These are phyloP conservation scores for Thielaviopsis musarum DNA, from an alignment of 2,329 filamentous ascomycete genomes.

Conservation along the genomic window DNA sequence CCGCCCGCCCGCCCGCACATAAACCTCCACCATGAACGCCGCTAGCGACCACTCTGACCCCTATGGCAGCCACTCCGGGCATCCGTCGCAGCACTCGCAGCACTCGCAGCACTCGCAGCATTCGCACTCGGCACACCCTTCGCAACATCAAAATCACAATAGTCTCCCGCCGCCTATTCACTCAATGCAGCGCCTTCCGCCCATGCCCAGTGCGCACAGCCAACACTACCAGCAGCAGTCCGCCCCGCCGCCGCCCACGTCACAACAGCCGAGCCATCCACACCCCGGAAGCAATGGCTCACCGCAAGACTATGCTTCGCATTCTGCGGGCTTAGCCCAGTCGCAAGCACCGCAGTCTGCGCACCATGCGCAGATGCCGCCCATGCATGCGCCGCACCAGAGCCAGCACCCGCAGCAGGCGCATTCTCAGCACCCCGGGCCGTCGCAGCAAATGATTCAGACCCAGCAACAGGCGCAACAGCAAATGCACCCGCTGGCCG, in stretches of 20 bases:
- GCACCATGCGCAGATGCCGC: background rate
- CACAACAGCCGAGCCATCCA: background rate
- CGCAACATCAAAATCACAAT: conserved; percentile 1
- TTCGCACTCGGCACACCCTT: background rate
- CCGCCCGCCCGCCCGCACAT: too few relatives aligned
- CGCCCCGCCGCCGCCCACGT: background rate
- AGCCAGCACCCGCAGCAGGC: background rate
- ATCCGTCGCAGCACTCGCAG: background rate
- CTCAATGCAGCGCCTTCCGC: conserved; percentile 1
- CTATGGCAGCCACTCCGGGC: background rate
- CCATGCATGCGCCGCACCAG: background rate
- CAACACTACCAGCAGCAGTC: background rate
- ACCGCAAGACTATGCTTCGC: background rate
- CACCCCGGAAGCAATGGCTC: background rate
- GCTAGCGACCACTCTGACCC: background rate
- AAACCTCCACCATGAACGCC: background rate
- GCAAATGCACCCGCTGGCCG: conserved; percentile 2
- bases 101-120: background rate
- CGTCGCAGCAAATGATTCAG: background rate
- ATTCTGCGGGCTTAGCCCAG: too few relatives aligned
- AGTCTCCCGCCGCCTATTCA: background rate
- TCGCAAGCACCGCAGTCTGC: background rate
- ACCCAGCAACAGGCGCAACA: background rate
- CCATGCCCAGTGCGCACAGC: background rate
- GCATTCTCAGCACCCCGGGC: background rate